These are phyloP conservation scores for Boletus rubroflammeus DNA, from an alignment of 768 basidiomycete species.

Conservation along the genomic window DNA sequence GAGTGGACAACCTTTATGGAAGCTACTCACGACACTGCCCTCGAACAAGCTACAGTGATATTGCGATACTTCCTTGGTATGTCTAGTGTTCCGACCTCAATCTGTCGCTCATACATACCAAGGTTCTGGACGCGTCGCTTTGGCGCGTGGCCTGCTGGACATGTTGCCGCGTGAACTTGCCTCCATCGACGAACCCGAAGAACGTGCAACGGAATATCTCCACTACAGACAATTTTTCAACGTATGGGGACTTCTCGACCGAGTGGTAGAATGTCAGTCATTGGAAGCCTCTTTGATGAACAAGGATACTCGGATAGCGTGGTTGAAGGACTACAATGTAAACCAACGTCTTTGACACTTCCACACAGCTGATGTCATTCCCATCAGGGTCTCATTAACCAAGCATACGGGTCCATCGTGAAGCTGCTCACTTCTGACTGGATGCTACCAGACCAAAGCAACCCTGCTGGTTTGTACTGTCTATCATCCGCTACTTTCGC, in stretches of 20 bases:
- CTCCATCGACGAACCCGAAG: constrained; percentile 62
- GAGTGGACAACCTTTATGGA: constrained; percentile 89
- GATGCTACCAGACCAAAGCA: constrained; percentile 57
- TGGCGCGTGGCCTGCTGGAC: constrained; percentile 57
- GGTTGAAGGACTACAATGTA: constrained; percentile 67
- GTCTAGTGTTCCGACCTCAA: constrained; percentile 19
- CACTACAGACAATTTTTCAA: constrained; percentile 79
- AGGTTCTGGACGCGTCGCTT: constrained; percentile 73
- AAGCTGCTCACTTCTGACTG: constrained; percentile 77
- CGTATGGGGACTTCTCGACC: constrained; percentile 64
- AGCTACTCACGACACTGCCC: constrained; percentile 69
- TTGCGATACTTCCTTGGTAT: constrained; percentile 86
- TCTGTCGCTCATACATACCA: constrained; percentile 1
- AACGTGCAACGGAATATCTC: constrained; percentile 67
- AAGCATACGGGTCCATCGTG: constrained; percentile 59
- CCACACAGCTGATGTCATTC: background rate
- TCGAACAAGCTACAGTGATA: constrained; percentile 86
- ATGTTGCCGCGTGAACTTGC: constrained; percentile 64
- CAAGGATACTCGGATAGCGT: constrained; percentile 53
- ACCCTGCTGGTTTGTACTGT: constrained; percentile 30
- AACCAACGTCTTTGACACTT: background rate
- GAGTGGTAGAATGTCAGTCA: constrained; percentile 58
- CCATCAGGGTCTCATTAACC: constrained; percentile 54
- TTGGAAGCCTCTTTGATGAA: constrained; percentile 54
- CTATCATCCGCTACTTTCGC: background rate